phyloP scores from a whole-genome alignment of 2,329 filamentous ascomycete genomes.

The Cucurbitaria berberidis region DNA sequence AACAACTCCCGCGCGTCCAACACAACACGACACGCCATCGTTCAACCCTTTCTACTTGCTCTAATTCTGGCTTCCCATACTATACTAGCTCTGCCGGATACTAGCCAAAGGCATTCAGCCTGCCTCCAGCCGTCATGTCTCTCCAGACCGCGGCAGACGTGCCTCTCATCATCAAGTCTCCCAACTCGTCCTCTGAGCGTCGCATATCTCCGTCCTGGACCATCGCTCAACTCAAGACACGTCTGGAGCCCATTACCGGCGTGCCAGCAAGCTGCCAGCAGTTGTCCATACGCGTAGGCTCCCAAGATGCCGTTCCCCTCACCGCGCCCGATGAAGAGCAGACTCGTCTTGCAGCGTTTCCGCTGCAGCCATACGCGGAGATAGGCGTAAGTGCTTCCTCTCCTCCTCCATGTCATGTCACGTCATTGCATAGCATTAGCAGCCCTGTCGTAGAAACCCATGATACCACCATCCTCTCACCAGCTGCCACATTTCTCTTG shows the following conservation, averaged over 20 bases:
- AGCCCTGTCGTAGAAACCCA: constrained; percentile 19
- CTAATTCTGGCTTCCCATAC: constrained; percentile 14
- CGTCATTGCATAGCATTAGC: constrained; percentile 21
- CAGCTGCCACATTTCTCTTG: constrained; percentile 38
- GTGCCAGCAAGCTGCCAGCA: constrained; percentile 81
- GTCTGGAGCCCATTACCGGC: constrained; percentile 91
- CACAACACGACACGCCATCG: constrained; percentile 17
- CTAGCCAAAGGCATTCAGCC: constrained; percentile 3
- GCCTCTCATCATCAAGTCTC: constrained; percentile 75
- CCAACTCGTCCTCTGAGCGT: constrained; percentile 82
- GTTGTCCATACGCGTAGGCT: constrained; percentile 72
- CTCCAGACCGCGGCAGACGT: constrained; percentile 69
- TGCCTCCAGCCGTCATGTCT: constrained; percentile 31
- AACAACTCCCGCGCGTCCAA: constrained; percentile 7
- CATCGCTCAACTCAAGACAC: constrained; percentile 80
- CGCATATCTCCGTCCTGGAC: constrained; percentile 93
- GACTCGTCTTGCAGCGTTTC: constrained; percentile 68
- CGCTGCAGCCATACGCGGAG: constrained; percentile 76
- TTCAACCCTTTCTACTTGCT: constrained; percentile 11
- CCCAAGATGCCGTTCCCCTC: constrained; percentile 68
- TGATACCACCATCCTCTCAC: constrained; percentile 30
- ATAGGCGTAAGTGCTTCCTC: constrained; percentile 69
- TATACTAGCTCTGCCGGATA: constrained; percentile 13
- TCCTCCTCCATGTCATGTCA: constrained; percentile 14
- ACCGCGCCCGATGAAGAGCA: constrained; percentile 75